Evolutionary conservation across 1,284 basidiomycete species (phyloP).

Genomic region (Papiliotrema terrestris): DNA sequence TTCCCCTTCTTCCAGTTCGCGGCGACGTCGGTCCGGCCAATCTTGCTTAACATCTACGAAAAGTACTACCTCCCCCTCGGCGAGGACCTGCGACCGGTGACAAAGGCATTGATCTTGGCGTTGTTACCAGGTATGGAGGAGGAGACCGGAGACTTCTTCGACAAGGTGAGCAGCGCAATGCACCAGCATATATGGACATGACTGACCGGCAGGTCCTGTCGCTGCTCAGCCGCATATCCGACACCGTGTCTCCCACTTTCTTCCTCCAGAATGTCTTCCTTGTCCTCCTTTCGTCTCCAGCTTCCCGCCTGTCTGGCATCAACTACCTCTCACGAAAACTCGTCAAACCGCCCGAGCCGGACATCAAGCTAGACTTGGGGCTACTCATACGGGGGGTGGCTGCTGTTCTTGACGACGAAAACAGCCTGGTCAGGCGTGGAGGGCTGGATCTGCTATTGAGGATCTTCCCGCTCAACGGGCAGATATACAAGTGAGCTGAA

Average conservation of each 20-base stretch:
- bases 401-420: slow-evolving; percentile 82
- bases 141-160: slow-evolving; percentile 94
- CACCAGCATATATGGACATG: neutral
- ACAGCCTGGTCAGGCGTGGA: slow-evolving; percentile 76
- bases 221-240: slow-evolving; percentile 76
- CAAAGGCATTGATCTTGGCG: slow-evolving; percentile 90
- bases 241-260: slow-evolving; percentile 76
- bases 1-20: slow-evolving; percentile 99
- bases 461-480: slow-evolving; percentile 68
- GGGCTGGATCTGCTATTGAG: slow-evolving; percentile 76
- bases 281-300: slow-evolving; percentile 83
- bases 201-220: slow-evolving; percentile 62
- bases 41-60: slow-evolving; percentile 81
- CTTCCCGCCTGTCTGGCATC: slow-evolving; percentile 77
- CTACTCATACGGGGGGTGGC: slow-evolving; percentile 89
- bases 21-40: slow-evolving; percentile 89
- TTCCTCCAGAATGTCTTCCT: slow-evolving; percentile 96
- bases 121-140: slow-evolving; percentile 92
- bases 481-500: slow-evolving; percentile 57
- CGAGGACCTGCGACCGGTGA: slow-evolving; percentile 74
- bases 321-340: slow-evolving; percentile 81
- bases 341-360: slow-evolving; percentile 49
- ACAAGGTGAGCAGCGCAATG: slow-evolving; percentile 60
- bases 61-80: slow-evolving; percentile 86
- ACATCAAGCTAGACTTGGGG: slow-evolving; percentile 70